Percentiles rank a stretch among this genome's conserved stretches.
These are phyloP conservation scores for Coemansia sp. DNA, from an alignment of 192 early-diverging fungal genomes.

Conservation along the genomic window DNA sequence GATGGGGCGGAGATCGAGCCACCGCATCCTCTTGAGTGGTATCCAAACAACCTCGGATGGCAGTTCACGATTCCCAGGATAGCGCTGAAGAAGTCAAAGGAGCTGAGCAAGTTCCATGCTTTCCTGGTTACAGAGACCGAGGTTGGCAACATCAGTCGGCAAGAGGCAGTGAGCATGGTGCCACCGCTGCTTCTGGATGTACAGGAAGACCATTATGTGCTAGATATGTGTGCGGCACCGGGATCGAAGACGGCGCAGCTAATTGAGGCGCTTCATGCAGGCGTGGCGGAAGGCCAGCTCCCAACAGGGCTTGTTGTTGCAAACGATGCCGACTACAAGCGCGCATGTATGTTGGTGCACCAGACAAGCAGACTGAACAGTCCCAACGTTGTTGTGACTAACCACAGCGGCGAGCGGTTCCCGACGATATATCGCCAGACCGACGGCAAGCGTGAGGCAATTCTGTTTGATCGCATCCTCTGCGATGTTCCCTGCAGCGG, in stretches of 20 bases:
- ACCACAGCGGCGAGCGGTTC: conserved; percentile 92
- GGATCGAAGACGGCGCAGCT: conserved; percentile 98
- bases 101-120: conserved; percentile 81
- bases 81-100: conserved; percentile 74
- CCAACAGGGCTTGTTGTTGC: conserved; percentile 89
- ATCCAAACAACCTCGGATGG: conserved; percentile 91
- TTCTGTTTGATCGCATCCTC: conserved; percentile 96
- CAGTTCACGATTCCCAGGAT: conserved; percentile 75
- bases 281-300: conserved; percentile 55
- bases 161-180: conserved; percentile 98
- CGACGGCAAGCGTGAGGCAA: conserved; percentile 30
- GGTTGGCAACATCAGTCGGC: conserved; percentile 93
- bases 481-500: conserved; percentile 98
- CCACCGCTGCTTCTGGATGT: conserved; percentile 93
- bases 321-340: conserved; percentile 92
- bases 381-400: conserved; percentile 90
- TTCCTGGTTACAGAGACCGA: conserved; percentile 98
- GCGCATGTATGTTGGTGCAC: conserved; percentile 92
- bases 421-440: conserved; percentile 62
- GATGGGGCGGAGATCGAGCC: conserved; percentile 77
- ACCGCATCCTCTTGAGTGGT: conserved; percentile 81
- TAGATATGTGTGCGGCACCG: conserved; percentile 98
- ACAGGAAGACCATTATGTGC: conserved; percentile 78
- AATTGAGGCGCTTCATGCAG: conserved; percentile 74
- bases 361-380: conserved; percentile 94